Evolutionary conservation across 768 basidiomycete genomes (phyloP), one percentile per base, ranked within the genome.

Genomic region (Mycena kentingensis): DNA sequence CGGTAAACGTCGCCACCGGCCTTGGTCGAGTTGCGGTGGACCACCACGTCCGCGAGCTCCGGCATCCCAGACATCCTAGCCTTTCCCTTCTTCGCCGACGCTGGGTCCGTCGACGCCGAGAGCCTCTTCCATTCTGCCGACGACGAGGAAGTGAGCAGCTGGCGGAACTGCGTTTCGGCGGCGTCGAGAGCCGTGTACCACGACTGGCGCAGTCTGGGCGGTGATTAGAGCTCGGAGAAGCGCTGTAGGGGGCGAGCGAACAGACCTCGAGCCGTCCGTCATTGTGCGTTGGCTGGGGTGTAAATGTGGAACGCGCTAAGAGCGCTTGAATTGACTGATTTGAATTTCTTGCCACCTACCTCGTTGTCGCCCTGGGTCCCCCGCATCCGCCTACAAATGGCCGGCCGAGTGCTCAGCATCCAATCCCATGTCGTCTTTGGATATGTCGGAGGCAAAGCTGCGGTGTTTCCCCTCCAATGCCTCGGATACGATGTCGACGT

Each of bases 401-500:
- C 60, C 55, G 79, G 79, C 44, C 77, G 94, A 22, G 80, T 98
- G 8, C 76, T 98, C 35, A 93, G 91, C 61, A 82, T 98, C 44
- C 96, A 98, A 63, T 93, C 90, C 2, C 96, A 98, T 63, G 96
- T 98, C 52, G 83, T 88, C 10, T 92, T 86, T 59, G 96, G 96
- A 42, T 98, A 96, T 63, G 96, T 95, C 6, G 96, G 95, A 52
- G 85, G 86, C 24, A 90, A 89, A 66, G 87, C 87, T 8, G 87
- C 88, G 0, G 79, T 84, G 5, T 89, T 88, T 61, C 85, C 87
- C 1, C 82, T 83, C 58, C 96, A 82, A 77, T 91, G 78, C 55
- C 81, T 98, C 38, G 96, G 93, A 11, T 98, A 88, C 70, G 93
- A 99, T 60, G 95, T 98, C 38, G 97, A 99, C 75, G 93, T 92